Evolutionary conservation across 768 basidiomycete genomes (phyloP), one percentile per base, ranked within the genome.

Genomic region (Calocybe gangraenosa): DNA sequence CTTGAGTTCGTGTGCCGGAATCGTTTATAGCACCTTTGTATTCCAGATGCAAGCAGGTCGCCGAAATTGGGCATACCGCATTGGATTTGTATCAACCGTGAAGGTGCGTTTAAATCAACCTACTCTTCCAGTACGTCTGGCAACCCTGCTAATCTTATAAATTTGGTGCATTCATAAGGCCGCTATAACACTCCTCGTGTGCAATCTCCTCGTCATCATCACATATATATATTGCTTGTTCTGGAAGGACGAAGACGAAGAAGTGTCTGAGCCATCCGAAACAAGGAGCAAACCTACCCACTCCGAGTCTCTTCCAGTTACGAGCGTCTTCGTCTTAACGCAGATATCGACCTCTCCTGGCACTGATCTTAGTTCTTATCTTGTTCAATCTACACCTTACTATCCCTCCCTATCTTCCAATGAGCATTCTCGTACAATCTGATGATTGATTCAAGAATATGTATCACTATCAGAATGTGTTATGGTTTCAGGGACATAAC

Each of bases 181-280:
- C 5, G 42, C 54, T 5, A 37, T 54, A 2, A 46, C 52, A 1
- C 48, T 62, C 0, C 19, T 57, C 2, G 56, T 59, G 7, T 62
- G 51, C 52, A 62, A 58, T 37, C 39, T 58, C 9, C 37, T 54
- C 36, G 59, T 60, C 13, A 50, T 62, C 28, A 49, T 46, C 10
- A 48, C 46, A 19, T 50, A 46, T 38, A 10, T 54, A 0, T 54
- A 54, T 40, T 28, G 46, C 28, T 17, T 46, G 3, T 40, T 50
- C 34, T 40, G 41, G 49, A 47, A 40, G 23, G 40, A 21, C 31
- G 52, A 54, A 2, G 41, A 45, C 7, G 43, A 48, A 14, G 30
- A 14, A 13, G 42, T 48, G 15, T 45, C 52, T 7, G 52, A 50
- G 37, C 43, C 40, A 20, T 47, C 42, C 10, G 52, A 49, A 36